phyloP scores from a whole-genome alignment of 345 rosid genomes.

The Clausena lansium region DNA sequence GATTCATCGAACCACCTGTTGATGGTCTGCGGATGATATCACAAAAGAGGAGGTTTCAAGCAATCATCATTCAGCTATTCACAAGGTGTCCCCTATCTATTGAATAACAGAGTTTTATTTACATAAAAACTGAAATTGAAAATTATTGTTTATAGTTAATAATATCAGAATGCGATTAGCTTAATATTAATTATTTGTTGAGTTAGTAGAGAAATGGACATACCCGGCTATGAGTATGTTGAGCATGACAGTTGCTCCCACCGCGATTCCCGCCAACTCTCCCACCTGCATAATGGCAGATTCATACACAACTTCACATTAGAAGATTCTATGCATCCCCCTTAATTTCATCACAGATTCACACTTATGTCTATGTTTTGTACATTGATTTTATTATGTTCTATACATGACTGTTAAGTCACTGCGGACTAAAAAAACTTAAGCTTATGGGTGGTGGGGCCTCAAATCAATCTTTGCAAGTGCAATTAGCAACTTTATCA shows the following conservation, averaged over 20 bases:
- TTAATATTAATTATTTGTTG: background rate
- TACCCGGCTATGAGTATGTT: constrained; percentile 90
- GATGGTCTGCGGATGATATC: constrained; percentile 44
- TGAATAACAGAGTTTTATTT: background rate
- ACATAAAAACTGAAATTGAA: background rate
- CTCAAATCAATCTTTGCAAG: background rate
- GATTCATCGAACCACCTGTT: constrained; percentile 90
- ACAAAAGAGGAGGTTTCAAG: background rate
- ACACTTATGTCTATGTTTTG: background rate
- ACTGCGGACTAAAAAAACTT: background rate
- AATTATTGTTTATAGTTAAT: background rate
- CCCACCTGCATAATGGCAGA: constrained; percentile 55
- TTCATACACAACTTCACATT: background rate
- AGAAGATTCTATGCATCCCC: constrained; percentile 2
- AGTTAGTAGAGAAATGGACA: background rate
- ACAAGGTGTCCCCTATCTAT: background rate
- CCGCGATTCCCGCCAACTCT: constrained; percentile 88
- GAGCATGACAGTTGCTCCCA: constrained; percentile 93
- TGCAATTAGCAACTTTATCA: background rate
- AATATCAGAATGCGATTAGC: background rate
- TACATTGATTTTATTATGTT: background rate
- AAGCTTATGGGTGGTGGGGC: too few species aligned
- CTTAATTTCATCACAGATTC: background rate
- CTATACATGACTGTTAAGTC: background rate
- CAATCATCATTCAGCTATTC: background rate